These are phyloP conservation scores for Globisporangium emineosum DNA, from an alignment of 352 stramenopile genomes.

Conservation along the genomic window DNA sequence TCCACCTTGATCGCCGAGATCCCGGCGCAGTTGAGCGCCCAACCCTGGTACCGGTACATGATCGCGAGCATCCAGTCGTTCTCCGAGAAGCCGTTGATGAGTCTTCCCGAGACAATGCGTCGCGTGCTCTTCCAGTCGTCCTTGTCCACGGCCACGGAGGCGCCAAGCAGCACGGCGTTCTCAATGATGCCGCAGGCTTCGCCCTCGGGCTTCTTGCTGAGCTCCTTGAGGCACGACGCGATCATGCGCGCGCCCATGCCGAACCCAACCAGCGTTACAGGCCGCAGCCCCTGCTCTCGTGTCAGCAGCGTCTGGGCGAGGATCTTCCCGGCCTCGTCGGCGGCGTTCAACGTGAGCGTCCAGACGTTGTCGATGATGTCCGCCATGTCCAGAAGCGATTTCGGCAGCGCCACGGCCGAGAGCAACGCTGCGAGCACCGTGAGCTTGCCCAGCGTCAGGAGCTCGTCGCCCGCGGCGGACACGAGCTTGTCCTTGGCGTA, in stretches of 20 bases:
- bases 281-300: slow-evolving; percentile 74
- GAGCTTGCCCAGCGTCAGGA: slow-evolving; percentile 45
- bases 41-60: slow-evolving; percentile 89
- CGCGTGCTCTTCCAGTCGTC: slow-evolving; percentile 71
- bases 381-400: slow-evolving; percentile 57
- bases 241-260: slow-evolving; percentile 89
- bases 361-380: slow-evolving; percentile 86
- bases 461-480: slow-evolving; percentile 59
- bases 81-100: slow-evolving; percentile 90
- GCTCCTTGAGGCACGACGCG: slow-evolving; percentile 85
- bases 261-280: slow-evolving; percentile 89
- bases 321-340: slow-evolving; percentile 69
- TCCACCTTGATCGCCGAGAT: slow-evolving; percentile 60
- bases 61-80: slow-evolving; percentile 90
- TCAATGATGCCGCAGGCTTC: slow-evolving; percentile 79
- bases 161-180: slow-evolving; percentile 84
- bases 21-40: slow-evolving; percentile 71
- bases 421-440: slow-evolving; percentile 76
- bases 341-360: slow-evolving; percentile 73
- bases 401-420: slow-evolving; percentile 66
- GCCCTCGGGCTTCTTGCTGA: slow-evolving; percentile 54
- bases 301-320: slow-evolving; percentile 56
- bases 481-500: slow-evolving; percentile 52
- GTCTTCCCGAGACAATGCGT: slow-evolving; percentile 71
- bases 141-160: slow-evolving; percentile 55